A percentile compares a stretch with the other conserved stretches of the same genome.
Conservation (phyloP, 2,329 filamentous ascomycete genomes). For the Epichloe gansuensis region DNA sequence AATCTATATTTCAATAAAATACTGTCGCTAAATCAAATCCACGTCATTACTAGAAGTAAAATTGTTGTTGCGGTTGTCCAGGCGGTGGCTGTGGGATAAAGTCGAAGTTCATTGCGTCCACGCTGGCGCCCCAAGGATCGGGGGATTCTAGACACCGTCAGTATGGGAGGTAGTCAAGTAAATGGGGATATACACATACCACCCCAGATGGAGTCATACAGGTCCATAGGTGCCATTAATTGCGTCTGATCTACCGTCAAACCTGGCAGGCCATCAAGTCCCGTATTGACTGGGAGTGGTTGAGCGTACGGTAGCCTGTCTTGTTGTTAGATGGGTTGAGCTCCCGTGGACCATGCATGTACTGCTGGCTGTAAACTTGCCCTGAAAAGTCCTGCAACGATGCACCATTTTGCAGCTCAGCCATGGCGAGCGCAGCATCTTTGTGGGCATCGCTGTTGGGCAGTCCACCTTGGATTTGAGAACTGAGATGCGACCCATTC, state of each 20-base stretch:
- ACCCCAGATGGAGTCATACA: conserved; percentile 57
- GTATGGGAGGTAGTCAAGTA: neutral
- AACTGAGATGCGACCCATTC: conserved; percentile 11
- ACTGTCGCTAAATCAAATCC: neutral
- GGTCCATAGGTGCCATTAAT: conserved; percentile 53
- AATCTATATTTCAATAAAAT: too few species aligned
- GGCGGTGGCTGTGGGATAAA: conserved; percentile 47
- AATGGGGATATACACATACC: conserved; percentile 29
- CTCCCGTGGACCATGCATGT: neutral
- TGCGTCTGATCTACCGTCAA: conserved; percentile 44
- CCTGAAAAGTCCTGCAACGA: conserved; percentile 32
- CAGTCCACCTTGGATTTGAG: conserved; percentile 15
- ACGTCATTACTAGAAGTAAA: conserved; percentile 34
- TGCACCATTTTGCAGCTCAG: conserved; percentile 48
- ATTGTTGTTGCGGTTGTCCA: conserved; percentile 44
- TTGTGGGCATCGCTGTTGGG: conserved; percentile 39
- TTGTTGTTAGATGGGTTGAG: conserved; percentile 6
- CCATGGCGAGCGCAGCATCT: conserved; percentile 51
- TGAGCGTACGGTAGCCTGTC: conserved; percentile 24
- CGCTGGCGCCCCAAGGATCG: conserved; percentile 41
- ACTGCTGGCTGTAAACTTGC: conserved; percentile 14
- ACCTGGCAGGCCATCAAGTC: conserved; percentile 31
- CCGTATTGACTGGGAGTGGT: conserved; percentile 23
- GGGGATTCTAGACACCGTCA: conserved; percentile 35
- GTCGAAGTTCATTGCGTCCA: conserved; percentile 47